phyloP scores from a whole-genome alignment of 2,329 filamentous ascomycete genomes.

The Shiraia sp. region DNA sequence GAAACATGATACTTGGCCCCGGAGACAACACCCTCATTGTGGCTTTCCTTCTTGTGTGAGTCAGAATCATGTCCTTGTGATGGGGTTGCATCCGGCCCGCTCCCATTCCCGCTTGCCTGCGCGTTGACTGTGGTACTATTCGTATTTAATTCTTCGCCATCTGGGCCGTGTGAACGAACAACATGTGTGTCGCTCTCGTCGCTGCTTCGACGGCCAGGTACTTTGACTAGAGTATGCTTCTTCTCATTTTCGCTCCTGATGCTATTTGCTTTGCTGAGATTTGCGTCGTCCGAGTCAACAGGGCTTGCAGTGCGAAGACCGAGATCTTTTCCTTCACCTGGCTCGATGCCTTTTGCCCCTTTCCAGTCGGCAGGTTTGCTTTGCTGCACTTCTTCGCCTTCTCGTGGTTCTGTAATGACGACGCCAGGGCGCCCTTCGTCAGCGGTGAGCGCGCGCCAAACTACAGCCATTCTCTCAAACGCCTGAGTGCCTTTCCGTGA shows the following conservation, averaged over 20 bases:
- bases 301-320: conserved; percentile 69
- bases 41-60: conserved; percentile 19
- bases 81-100: conserved; percentile 12
- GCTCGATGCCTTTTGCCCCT: conserved; percentile 50
- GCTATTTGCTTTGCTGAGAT: conserved; percentile 75
- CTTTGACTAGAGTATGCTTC: conserved; percentile 28
- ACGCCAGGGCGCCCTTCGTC: conserved; percentile 38
- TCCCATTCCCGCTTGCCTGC: conserved; percentile 19
- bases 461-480: conserved; percentile 79
- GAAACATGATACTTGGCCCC: conserved; percentile 36
- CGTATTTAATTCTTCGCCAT: conserved; percentile 34
- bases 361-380: conserved; percentile 75
- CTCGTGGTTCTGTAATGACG: conserved; percentile 66
- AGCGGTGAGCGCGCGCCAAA: conserved; percentile 67
- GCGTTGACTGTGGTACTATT: conserved; percentile 16
- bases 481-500: conserved; percentile 78
- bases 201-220: conserved; percentile 28
- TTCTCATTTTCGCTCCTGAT: conserved; percentile 52
- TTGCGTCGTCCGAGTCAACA: conserved; percentile 60
- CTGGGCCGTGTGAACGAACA: conserved; percentile 45
- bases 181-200: conserved; percentile 44
- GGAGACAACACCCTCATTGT: conserved; percentile 25
- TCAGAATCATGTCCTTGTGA: conserved; percentile 16
- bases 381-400: conserved; percentile 72
- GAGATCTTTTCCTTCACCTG: conserved; percentile 63